Evolutionary conservation across 2,329 filamentous ascomycete species (phyloP).

Genomic region (Sclerotinia minor): DNA sequence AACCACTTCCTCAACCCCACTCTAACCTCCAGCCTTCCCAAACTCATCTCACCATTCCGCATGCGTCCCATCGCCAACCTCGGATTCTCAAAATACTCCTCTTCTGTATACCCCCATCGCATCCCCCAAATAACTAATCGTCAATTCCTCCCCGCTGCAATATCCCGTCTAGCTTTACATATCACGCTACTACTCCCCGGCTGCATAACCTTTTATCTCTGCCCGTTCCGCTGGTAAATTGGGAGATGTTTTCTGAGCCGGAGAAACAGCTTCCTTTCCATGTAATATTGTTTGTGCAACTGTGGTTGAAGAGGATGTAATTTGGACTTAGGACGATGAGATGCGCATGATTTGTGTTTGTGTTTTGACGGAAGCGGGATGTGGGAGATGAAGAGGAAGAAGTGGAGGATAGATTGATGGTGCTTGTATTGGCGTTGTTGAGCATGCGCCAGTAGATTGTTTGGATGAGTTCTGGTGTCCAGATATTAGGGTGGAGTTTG

Average conservation of each 20-base stretch:
- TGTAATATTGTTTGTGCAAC: constrained; percentile 34
- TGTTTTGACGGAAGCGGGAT: neutral
- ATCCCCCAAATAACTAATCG: constrained; percentile 38
- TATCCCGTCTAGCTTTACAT: constrained; percentile 30
- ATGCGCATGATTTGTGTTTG: neutral
- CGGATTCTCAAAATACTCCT: neutral
- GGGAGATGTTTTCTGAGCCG: constrained; percentile 13
- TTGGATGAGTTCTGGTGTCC: constrained; percentile 36
- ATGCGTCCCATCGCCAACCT: neutral
- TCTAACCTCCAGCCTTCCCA: no score
- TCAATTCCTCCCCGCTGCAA: constrained; percentile 38
- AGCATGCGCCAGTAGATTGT: constrained; percentile 37
- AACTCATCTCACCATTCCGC: no score
- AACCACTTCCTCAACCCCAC: constrained; percentile 36
- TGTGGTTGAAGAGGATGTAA: constrained; percentile 41
- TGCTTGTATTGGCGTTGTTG: constrained; percentile 37
- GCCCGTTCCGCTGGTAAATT: constrained; percentile 24
- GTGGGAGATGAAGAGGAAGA: neutral
- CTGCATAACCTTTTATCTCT: constrained; percentile 23
- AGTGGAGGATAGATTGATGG: neutral
- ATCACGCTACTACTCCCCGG: constrained; percentile 33
- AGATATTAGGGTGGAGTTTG: constrained; percentile 18
- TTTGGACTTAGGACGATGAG: constrained; percentile 32
- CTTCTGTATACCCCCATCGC: constrained; percentile 24
- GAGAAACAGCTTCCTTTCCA: constrained; percentile 33